A percentile compares a stretch with the other conserved stretches of the same genome.
phyloP scores from a whole-genome alignment of 192 early-diverging fungal species.

The Rhizophagus prolifer region DNA sequence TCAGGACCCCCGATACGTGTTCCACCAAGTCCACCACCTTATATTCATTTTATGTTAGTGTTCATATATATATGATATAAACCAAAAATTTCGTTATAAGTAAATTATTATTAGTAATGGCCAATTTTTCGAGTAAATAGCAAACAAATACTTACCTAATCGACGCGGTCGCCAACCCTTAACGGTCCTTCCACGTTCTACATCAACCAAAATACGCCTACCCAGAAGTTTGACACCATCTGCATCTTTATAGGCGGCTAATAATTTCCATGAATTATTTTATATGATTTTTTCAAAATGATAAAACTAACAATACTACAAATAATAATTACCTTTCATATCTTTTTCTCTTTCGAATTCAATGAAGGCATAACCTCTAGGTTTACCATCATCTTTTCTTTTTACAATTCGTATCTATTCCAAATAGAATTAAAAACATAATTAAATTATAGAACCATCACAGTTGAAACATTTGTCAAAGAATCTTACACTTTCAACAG shows the following conservation, averaged over 20 bases:
- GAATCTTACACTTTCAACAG: conserved; percentile 68
- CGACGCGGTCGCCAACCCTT: conserved; percentile 90
- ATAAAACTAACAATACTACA: too few relatives aligned
- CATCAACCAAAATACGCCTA: conserved; percentile 86
- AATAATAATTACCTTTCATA: conserved; percentile 31
- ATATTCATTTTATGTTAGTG: background rate
- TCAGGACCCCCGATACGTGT: conserved; percentile 63
- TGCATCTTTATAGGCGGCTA: conserved; percentile 78
- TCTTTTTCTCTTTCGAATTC: conserved; percentile 85
- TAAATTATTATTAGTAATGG: background rate
- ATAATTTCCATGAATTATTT: background rate
- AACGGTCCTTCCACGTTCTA: conserved; percentile 94
- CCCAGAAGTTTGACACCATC: conserved; percentile 87
- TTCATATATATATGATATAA: background rate
- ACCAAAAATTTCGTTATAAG: background rate
- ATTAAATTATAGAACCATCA: background rate
- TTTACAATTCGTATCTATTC: conserved; percentile 69
- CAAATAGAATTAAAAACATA: background rate
- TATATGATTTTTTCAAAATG: background rate
- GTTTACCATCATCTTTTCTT: conserved; percentile 61
- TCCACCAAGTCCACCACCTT: conserved; percentile 74
- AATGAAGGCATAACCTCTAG: conserved; percentile 93
- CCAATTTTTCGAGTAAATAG: background rate
- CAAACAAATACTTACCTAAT: conserved; percentile 47
- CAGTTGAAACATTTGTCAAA: background rate